phyloP scores from a whole-genome alignment of 164 flowering plant genomes.

The Chloranthus sessilifolius region DNA sequence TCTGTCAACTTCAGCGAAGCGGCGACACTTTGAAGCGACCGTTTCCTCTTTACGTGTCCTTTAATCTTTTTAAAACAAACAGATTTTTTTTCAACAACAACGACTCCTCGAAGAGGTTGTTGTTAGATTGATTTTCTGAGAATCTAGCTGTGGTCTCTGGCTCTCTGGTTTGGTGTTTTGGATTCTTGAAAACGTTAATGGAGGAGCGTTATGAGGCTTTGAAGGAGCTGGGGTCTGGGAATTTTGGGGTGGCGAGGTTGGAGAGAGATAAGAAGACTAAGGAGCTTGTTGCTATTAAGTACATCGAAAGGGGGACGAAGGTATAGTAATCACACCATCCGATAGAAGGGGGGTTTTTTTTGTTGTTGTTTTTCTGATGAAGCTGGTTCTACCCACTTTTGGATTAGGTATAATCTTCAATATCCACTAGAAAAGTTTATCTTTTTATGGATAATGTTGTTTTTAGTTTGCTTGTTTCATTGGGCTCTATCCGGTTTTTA shows the following conservation, averaged over 20 bases:
- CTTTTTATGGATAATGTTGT: no score
- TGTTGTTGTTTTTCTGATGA: background rate
- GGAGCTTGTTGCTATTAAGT: conserved; percentile 54
- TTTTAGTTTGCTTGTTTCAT: no score
- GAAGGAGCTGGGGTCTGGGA: conserved; percentile 50
- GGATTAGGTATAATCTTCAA: background rate
- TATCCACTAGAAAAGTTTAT: no score
- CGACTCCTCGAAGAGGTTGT: no score
- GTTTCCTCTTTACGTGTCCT: conserved; percentile 6
- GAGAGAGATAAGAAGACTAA: conserved; percentile 51
- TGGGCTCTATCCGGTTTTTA: no score
- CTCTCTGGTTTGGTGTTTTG: no score
- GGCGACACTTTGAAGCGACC: conserved; percentile 4
- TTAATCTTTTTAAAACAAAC: background rate
- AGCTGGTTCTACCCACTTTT: background rate
- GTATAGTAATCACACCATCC: no score
- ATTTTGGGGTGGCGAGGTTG: conserved; percentile 51
- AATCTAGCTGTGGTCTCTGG: no score
- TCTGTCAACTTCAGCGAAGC: no score
- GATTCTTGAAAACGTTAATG: no score
- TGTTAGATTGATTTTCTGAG: no score
- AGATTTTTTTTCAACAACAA: background rate
- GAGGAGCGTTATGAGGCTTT: conserved; percentile 48
- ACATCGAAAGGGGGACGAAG: conserved; percentile 51
- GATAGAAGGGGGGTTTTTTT: background rate